A percentile compares a stretch with the other conserved stretches of the same genome.
Conservation (phyloP, 202 grass and related monocot species). For the Sporobolus alterniflorus region DNA sequence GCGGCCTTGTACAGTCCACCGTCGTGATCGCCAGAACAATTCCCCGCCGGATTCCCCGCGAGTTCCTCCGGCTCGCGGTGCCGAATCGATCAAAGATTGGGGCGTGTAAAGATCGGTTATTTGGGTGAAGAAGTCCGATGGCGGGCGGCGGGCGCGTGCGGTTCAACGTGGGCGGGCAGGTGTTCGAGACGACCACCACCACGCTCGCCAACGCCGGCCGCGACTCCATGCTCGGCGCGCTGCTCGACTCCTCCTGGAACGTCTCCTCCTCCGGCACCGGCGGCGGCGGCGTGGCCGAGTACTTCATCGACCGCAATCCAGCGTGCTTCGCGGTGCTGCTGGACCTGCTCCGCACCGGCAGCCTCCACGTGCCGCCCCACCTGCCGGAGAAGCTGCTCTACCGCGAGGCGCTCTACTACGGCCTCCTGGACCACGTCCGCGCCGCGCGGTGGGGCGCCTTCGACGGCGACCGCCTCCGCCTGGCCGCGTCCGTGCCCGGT, state of each 20-base stretch:
- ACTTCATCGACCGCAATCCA: constrained; percentile 94
- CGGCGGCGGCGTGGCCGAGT: constrained; percentile 28
- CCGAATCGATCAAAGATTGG: background rate
- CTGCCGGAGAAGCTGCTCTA: constrained; percentile 82
- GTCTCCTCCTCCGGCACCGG: background rate
- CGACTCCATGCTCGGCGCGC: constrained; percentile 91
- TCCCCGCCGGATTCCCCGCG: constrained; percentile 22
- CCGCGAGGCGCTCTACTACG: constrained; percentile 87
- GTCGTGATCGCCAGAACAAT: background rate
- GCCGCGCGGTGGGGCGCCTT: constrained; percentile 69
- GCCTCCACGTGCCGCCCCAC: constrained; percentile 70
- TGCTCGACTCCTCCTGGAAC: constrained; percentile 92
- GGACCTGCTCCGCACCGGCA: constrained; percentile 87
- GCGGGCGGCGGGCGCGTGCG: constrained; percentile 59
- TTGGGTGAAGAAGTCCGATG: background rate
- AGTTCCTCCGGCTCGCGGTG: background rate
- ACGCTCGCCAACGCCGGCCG: constrained; percentile 93
- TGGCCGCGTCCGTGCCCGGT: constrained; percentile 51
- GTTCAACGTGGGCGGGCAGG: constrained; percentile 94
- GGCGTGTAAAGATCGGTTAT: background rate
- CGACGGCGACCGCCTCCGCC: constrained; percentile 64
- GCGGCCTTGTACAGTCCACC: background rate
- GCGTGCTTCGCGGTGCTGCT: constrained; percentile 92
- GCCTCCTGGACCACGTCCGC: constrained; percentile 76
- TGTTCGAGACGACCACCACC: constrained; percentile 92